Base-by-base conservation (phyloP, 805 yeast genomes). In the Ogataea haglerorum region DNA sequence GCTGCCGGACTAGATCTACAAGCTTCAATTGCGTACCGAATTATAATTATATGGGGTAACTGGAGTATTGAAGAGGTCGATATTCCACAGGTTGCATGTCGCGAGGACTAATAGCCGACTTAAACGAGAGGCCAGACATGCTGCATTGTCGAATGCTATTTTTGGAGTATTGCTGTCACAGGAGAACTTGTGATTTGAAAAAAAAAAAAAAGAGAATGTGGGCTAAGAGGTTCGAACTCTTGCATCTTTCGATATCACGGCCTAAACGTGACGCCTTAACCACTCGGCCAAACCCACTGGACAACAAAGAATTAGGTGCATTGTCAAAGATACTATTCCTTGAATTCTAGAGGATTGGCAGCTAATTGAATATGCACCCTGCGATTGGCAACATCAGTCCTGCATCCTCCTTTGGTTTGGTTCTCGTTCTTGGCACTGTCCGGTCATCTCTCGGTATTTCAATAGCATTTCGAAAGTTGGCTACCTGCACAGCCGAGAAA, bases 211-310 rank as follows among this genome's bases (percentile, higher is more conserved):
- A 51, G 41, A 30, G 30, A 24, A 40, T 53, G 57, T 47, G 56
- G 54, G 53, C 57, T 52, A 51, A 50, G 57, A 53, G 57, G 54
- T 51, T 53, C 57, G 57, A 53, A 53, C 57, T 53, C 57, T 50
- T 50, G 57, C 56, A 43, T 51, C 56, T 49, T 51, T 42, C 50
- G 57, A 53, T 43, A 53, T 52, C 57, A 49, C 56, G 53, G 56
- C 57, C 56, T 53, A 51, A 53, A 51, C 53, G 56, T 49, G 57
- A 52, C 57, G 57, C 57, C 56, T 51, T 53, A 51, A 51, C 57
- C 56, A 53, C 57, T 53, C 56, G 56, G 57, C 57, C 56, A 53
- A 53, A 50, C 57, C 53, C 56, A 47, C 57, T 22, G 33, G 22
- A 38, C 28, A 28, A 28, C 28, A 22, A 21, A 16, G 15, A 27